These are phyloP conservation scores for Iberis pinnata DNA, from an alignment of 345 rosid genomes.

Conservation along the genomic window DNA sequence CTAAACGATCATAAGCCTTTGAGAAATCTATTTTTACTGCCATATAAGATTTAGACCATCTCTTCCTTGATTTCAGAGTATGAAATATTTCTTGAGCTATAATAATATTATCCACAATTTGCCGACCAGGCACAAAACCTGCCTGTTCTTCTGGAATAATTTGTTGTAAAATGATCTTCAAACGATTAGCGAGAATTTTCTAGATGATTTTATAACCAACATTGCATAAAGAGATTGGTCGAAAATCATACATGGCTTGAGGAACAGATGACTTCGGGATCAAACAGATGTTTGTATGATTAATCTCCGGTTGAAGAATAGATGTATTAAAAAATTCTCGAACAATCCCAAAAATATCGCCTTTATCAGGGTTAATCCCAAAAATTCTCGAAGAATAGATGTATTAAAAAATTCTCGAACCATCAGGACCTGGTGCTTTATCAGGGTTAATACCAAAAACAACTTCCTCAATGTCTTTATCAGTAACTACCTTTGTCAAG, in stretches of 20 bases:
- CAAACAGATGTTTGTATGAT: too few species aligned
- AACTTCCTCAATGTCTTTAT: too few species aligned
- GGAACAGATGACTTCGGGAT: not conserved
- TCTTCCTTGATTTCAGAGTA: not conserved
- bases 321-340: too few species aligned
- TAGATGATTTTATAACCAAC: not conserved
- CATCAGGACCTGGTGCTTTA: too few species aligned
- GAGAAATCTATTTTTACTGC: not conserved
- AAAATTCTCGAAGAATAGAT: too few species aligned
- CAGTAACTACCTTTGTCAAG: too few species aligned
- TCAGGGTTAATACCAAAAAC: too few species aligned
- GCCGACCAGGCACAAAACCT: not conserved
- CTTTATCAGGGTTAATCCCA: too few species aligned
- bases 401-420: too few species aligned
- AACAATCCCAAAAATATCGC: too few species aligned
- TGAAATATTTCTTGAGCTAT: not conserved
- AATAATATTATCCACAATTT: not conserved
- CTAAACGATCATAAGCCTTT: too few species aligned
- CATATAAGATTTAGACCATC: not conserved
- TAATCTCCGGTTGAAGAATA: too few species aligned
- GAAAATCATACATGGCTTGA: not conserved
- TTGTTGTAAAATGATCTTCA: not conserved
- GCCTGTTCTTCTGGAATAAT: not conserved
- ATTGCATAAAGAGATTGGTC: not conserved
- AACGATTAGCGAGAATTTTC: not conserved